Conservation (phyloP, 208 protist species). For the Acanthamoeba castellanii region DNA sequence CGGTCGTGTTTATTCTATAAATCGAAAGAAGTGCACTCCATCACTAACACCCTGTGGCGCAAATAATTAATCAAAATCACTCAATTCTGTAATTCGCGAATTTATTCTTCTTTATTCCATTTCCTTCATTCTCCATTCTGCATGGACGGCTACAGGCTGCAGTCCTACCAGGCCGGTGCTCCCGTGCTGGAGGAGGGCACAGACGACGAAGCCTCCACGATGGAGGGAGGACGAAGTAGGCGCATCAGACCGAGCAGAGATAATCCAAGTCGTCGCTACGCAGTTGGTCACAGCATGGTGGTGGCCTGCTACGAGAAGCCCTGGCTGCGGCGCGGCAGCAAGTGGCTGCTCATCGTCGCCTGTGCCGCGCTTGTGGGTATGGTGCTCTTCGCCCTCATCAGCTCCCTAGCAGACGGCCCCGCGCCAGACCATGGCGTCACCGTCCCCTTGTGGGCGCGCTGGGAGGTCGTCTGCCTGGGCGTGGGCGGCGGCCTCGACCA, state of each 20-base stretch:
- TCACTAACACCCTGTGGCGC: neutral
- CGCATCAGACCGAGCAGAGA: neutral
- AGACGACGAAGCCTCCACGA: neutral
- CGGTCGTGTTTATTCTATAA: neutral
- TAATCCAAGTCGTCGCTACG: neutral
- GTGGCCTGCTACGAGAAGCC: neutral
- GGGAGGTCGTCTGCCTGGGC: constrained; percentile 33
- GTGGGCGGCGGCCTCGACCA: constrained; percentile 34
- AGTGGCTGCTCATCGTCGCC: neutral
- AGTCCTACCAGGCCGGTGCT: neutral
- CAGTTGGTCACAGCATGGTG: neutral
- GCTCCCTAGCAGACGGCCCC: neutral
- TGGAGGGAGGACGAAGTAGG: neutral
- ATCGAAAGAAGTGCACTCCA: neutral
- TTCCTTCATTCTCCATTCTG: neutral
- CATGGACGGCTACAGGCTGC: neutral
- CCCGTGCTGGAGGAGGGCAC: neutral
- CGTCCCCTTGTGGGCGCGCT: neutral
- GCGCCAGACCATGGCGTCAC: neutral
- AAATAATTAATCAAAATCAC: neutral
- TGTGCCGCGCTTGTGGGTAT: neutral
- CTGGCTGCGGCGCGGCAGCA: neutral
- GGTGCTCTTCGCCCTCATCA: constrained; percentile 10
- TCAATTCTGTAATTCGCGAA: neutral
- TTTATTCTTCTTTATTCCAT: neutral